Conservation (phyloP, 2,329 filamentous ascomycete genomes). For the Cercospora sp. region DNA sequence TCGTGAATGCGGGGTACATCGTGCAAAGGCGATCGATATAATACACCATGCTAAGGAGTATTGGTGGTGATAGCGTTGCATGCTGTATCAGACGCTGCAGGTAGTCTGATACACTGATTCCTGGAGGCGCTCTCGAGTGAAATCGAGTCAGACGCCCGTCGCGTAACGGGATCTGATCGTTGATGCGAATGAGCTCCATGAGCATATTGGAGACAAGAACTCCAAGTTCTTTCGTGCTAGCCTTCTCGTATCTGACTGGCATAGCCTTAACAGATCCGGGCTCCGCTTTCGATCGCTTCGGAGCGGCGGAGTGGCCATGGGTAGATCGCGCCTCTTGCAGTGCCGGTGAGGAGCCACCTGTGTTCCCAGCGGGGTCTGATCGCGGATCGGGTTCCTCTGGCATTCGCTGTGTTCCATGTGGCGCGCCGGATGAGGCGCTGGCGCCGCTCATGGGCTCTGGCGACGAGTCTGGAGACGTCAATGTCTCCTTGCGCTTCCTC, state of each 20-base stretch:
- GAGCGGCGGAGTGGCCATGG: constrained; percentile 35
- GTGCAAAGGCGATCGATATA: constrained; percentile 95
- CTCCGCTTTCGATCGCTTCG: constrained; percentile 51
- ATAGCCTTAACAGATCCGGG: constrained; percentile 57
- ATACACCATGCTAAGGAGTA: constrained; percentile 97
- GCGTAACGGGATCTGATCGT: constrained; percentile 81
- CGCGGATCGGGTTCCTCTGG: constrained; percentile 16
- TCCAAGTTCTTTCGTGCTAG: constrained; percentile 81
- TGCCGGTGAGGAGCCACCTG: constrained; percentile 19
- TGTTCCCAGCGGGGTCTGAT: constrained; percentile 18
- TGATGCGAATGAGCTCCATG: constrained; percentile 88
- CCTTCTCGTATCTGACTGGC: constrained; percentile 76
- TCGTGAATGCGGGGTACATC: constrained; percentile 90
- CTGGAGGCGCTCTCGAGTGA: constrained; percentile 78
- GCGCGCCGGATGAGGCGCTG: constrained; percentile 25
- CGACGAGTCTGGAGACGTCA: constrained; percentile 23
- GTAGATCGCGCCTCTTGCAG: constrained; percentile 36
- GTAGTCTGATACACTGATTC: constrained; percentile 93
- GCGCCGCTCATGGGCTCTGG: constrained; percentile 25
- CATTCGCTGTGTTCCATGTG: constrained; percentile 20
- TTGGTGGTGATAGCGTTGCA: constrained; percentile 86
- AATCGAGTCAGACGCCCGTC: constrained; percentile 89
- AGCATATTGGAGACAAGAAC: constrained; percentile 93
- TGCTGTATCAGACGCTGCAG: constrained; percentile 89
- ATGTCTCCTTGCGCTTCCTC: constrained; percentile 34